A percentile compares a stretch with the other conserved stretches of the same genome.
phyloP scores from a whole-genome alignment of 2,329 filamentous ascomycete genomes.

The Claviceps sp. region DNA sequence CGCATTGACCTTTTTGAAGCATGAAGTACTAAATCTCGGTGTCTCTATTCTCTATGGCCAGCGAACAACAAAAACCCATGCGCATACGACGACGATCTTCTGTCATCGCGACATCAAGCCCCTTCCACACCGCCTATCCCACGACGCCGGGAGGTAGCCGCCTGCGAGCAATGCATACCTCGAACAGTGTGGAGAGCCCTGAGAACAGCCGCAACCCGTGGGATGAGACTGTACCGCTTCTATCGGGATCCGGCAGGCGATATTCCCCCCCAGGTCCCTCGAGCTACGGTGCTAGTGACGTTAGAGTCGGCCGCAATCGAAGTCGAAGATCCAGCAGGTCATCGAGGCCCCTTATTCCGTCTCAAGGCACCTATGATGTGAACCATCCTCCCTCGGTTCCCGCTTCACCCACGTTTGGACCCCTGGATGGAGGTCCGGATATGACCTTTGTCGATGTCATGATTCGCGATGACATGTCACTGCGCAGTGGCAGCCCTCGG shows the following conservation, averaged over 20 bases:
- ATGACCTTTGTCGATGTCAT: slow-evolving; percentile 57
- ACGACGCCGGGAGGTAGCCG: slow-evolving; percentile 18
- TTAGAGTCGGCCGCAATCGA: slow-evolving; percentile 17
- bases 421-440: slow-evolving; percentile 33
- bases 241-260: slow-evolving; percentile 24
- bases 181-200: slow-evolving; percentile 34
- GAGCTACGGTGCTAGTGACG: slow-evolving; percentile 31
- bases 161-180: slow-evolving; percentile 21
- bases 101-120: slow-evolving; percentile 23
- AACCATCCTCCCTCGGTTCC: slow-evolving; percentile 59
- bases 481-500: slow-evolving; percentile 17
- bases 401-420: slow-evolving; percentile 42
- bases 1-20: background rate
- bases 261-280: slow-evolving; percentile 14
- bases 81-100: slow-evolving; percentile 52
- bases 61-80: slow-evolving; percentile 48
- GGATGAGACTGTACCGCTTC: slow-evolving; percentile 42
- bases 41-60: slow-evolving; percentile 15
- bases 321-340: slow-evolving; percentile 39
- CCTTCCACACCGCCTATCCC: slow-evolving; percentile 22
- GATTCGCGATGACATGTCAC: slow-evolving; percentile 50
- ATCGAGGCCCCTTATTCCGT: slow-evolving; percentile 28
- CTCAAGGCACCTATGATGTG: slow-evolving; percentile 37
- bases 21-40: background rate
- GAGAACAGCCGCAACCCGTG: slow-evolving; percentile 25